These are phyloP conservation scores for Citrullus amarus DNA, from an alignment of 306 rosid genomes.

Conservation along the genomic window DNA sequence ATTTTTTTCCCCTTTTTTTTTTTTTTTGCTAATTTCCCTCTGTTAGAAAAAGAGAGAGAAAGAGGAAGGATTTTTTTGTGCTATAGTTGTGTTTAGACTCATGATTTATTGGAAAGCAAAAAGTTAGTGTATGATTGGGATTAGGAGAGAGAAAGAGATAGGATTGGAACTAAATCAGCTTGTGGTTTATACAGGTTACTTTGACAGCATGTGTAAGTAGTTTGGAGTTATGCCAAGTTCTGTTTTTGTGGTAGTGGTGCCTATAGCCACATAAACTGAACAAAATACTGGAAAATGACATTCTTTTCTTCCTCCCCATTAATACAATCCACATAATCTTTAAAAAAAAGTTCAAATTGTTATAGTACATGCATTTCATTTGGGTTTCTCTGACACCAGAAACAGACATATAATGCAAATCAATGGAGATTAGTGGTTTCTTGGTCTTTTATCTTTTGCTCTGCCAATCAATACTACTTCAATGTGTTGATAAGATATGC, in stretches of 20 bases:
- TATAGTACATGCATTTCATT: background rate
- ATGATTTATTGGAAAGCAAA: background rate
- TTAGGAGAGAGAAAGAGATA: slow-evolving; percentile 7
- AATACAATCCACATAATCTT: background rate
- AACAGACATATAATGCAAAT: background rate
- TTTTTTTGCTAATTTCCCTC: slow-evolving; percentile 8
- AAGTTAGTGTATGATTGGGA: slow-evolving; percentile 8
- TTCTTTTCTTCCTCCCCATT: background rate
- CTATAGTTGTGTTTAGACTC: background rate
- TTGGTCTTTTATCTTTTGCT: background rate
- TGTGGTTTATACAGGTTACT: slow-evolving; percentile 3
- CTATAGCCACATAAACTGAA: slow-evolving; percentile 6
- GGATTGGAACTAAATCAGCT: background rate
- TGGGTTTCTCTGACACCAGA: background rate
- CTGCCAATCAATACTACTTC: background rate
- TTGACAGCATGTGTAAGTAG: background rate
- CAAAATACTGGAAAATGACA: background rate
- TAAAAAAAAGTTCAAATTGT: background rate
- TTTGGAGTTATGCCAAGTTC: background rate
- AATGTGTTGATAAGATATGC: no score
- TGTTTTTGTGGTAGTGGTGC: slow-evolving; percentile 1
- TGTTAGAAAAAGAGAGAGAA: background rate
- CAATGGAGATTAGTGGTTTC: background rate
- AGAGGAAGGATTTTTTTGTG: background rate
- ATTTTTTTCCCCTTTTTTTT: slow-evolving; percentile 13